phyloP scores from a whole-genome alignment of 2,329 filamentous ascomycete genomes.

The Neonectria punicea region DNA sequence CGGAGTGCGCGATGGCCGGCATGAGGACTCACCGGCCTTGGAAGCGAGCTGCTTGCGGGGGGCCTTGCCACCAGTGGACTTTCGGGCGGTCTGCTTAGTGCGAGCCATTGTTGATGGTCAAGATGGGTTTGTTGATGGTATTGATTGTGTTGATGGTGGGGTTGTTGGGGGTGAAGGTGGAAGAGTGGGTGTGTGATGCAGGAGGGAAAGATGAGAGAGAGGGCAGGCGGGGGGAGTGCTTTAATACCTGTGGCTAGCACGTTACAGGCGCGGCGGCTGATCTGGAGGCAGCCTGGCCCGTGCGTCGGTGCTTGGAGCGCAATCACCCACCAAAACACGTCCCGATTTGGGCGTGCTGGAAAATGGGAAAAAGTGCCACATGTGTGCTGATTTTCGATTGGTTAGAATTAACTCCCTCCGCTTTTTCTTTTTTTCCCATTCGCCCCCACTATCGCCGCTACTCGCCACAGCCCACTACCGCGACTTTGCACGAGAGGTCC shows the following conservation, averaged over 20 bases:
- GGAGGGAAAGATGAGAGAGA: slow-evolving; percentile 51
- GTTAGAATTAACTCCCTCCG: slow-evolving; percentile 23
- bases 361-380: slow-evolving; percentile 37
- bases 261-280: slow-evolving; percentile 49
- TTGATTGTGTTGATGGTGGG: slow-evolving; percentile 43
- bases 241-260: slow-evolving; percentile 53
- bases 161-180: slow-evolving; percentile 42
- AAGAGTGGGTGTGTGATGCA: slow-evolving; percentile 55
- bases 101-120: slow-evolving; percentile 65
- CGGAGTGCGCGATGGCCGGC: not conserved
- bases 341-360: slow-evolving; percentile 22
- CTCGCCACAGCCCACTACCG: slow-evolving; percentile 13
- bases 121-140: slow-evolving; percentile 45
- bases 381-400: slow-evolving; percentile 44
- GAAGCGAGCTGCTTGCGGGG: slow-evolving; percentile 97
- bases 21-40: slow-evolving; percentile 75
- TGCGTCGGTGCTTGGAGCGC: slow-evolving; percentile 34
- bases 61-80: slow-evolving; percentile 84
- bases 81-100: slow-evolving; percentile 75
- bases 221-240: slow-evolving; percentile 56
- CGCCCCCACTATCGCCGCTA: slow-evolving; percentile 10
- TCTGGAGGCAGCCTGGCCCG: slow-evolving; percentile 44
- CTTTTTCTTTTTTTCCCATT: slow-evolving; percentile 2
- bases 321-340: slow-evolving; percentile 41
- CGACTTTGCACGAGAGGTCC: slow-evolving; percentile 13